These are phyloP conservation scores for Monosporascus sp. DNA, from an alignment of 2,329 filamentous ascomycete genomes.

Conservation along the genomic window DNA sequence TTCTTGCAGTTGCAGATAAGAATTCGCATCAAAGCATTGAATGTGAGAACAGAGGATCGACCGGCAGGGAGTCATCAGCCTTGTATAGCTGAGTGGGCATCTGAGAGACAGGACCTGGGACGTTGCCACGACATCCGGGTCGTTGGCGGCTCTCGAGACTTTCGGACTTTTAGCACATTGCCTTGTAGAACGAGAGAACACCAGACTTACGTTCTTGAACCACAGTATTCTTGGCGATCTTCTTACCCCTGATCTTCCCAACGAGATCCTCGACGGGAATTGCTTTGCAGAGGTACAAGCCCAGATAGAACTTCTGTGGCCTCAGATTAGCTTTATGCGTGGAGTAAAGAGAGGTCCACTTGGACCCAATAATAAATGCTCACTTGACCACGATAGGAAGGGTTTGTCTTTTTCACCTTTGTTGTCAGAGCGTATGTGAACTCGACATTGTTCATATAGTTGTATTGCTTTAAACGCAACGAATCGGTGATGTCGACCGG, in stretches of 20 bases:
- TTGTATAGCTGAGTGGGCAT: slow-evolving; percentile 82
- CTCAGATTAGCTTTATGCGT: slow-evolving; percentile 11
- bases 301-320: slow-evolving; percentile 64
- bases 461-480: slow-evolving; percentile 60
- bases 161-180: slow-evolving; percentile 18
- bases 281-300: slow-evolving; percentile 70
- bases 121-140: slow-evolving; percentile 83
- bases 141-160: slow-evolving; percentile 79
- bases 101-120: slow-evolving; percentile 87
- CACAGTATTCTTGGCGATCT: slow-evolving; percentile 76
- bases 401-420: slow-evolving; percentile 56
- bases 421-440: slow-evolving; percentile 90
- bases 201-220: slow-evolving; percentile 69
- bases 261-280: slow-evolving; percentile 69
- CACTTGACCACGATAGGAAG: slow-evolving; percentile 18
- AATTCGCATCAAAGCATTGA: slow-evolving; percentile 90
- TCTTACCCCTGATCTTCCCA: slow-evolving; percentile 57
- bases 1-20: slow-evolving; percentile 89
- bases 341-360: slow-evolving; percentile 9
- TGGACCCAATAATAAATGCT: slow-evolving; percentile 16
- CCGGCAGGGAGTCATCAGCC: slow-evolving; percentile 75
- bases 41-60: slow-evolving; percentile 79
- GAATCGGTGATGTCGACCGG: slow-evolving; percentile 84
- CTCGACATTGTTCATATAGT: slow-evolving; percentile 71
- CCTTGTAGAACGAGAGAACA: background rate